Evolutionary conservation across 1,284 basidiomycete species (phyloP).

Genomic region (Rhodotorula glutinis): DNA sequence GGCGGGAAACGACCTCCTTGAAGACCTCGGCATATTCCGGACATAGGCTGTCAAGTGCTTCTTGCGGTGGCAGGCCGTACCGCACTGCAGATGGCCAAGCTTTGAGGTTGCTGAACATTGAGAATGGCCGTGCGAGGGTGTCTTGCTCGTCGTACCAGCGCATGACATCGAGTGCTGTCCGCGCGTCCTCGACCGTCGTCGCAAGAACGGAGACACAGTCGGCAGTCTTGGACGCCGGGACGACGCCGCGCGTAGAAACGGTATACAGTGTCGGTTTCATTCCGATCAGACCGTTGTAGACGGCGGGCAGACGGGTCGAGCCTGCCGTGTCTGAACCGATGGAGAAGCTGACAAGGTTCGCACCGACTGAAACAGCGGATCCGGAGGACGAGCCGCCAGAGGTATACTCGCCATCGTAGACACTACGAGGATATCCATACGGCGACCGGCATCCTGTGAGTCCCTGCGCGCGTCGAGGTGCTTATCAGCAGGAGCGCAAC

Average conservation of each 20-base stretch:
- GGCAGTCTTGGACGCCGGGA: slow-evolving; percentile 13
- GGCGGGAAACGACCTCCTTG: neutral
- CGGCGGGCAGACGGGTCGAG: slow-evolving; percentile 15
- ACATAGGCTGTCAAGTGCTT: neutral
- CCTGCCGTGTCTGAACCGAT: slow-evolving; percentile 26
- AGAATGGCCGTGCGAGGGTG: neutral
- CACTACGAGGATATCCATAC: slow-evolving; percentile 14
- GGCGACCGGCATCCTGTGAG: slow-evolving; percentile 10
- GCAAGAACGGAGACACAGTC: slow-evolving; percentile 20
- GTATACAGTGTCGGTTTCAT: slow-evolving; percentile 18
- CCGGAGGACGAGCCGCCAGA: slow-evolving; percentile 14
- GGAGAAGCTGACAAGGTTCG: slow-evolving; percentile 6
- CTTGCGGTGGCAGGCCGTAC: slow-evolving; percentile 3
- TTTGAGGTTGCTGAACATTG: neutral
- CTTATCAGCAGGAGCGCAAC: neutral
- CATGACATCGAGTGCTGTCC: slow-evolving; percentile 5
- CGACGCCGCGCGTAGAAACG: slow-evolving; percentile 11
- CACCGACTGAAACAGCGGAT: slow-evolving; percentile 15
- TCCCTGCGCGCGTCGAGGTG: neutral
- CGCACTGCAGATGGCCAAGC: neutral
- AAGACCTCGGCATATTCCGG: slow-evolving; percentile 4
- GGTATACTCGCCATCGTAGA: slow-evolving; percentile 7
- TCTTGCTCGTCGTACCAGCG: slow-evolving; percentile 15
- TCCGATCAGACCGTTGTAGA: slow-evolving; percentile 19
- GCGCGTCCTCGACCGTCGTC: slow-evolving; percentile 4